phyloP scores from a whole-genome alignment of 805 yeast species.

The Candida ficus region DNA sequence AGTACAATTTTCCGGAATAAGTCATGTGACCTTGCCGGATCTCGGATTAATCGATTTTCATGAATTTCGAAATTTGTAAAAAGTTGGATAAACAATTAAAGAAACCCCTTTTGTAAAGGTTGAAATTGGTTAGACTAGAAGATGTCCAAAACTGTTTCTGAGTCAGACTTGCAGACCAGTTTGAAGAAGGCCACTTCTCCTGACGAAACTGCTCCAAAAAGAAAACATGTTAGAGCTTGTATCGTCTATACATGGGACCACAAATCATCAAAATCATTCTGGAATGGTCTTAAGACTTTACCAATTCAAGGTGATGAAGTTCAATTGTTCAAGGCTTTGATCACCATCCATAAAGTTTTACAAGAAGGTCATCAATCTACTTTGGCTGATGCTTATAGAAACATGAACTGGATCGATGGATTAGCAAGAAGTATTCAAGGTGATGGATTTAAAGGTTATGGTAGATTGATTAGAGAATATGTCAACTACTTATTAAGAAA shows the following conservation, averaged over 20 bases:
- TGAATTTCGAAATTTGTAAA: neutral
- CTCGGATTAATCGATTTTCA: neutral
- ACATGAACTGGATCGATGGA: constrained; percentile 72
- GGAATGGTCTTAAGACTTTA: constrained; percentile 74
- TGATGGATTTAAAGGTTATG: constrained; percentile 49
- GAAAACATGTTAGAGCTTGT: constrained; percentile 94
- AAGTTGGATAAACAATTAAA: neutral
- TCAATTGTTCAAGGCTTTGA: constrained; percentile 80
- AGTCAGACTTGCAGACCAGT: constrained; percentile 35
- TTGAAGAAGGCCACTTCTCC: constrained; percentile 74
- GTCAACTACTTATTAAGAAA: constrained; percentile 65
- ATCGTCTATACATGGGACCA: constrained; percentile 97
- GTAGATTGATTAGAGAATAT: constrained; percentile 73
- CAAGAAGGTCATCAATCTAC: constrained; percentile 96
- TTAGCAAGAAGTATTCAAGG: constrained; percentile 50
- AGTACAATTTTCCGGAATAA: neutral
- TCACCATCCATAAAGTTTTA: constrained; percentile 83
- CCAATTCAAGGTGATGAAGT: constrained; percentile 81
- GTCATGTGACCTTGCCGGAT: neutral
- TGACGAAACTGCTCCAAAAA: constrained; percentile 89
- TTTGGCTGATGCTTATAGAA: constrained; percentile 72
- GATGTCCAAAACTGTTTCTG: constrained; percentile 27
- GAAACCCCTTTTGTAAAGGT: neutral
- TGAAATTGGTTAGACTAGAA: neutral
- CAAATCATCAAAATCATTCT: constrained; percentile 74